Conservation (phyloP, 495 filamentous ascomycete genomes). For the Geoglossum glabrum region DNA sequence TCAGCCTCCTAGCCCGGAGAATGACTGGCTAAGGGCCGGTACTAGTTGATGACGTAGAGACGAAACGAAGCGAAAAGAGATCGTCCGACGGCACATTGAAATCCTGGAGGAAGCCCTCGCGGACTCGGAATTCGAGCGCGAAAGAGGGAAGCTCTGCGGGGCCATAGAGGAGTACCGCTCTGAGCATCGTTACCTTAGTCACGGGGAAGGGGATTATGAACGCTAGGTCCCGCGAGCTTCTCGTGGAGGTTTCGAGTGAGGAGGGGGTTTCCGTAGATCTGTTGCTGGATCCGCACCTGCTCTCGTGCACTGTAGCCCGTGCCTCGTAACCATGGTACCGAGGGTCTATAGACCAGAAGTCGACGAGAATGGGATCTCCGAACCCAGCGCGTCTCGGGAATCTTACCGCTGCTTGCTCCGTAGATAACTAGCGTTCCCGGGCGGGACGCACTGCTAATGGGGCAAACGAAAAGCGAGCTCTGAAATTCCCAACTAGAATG, state of each 20-base stretch:
- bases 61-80: background rate
- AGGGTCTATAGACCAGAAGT: background rate
- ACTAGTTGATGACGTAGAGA: background rate
- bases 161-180: background rate
- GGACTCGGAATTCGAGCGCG: background rate
- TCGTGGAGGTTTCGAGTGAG: constrained; percentile 15
- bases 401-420: constrained; percentile 23
- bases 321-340: background rate
- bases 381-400: constrained; percentile 19
- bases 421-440: constrained; percentile 24
- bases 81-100: background rate
- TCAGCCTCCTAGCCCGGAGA: background rate
- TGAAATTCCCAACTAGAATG: constrained; percentile 22
- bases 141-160: background rate
- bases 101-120: background rate
- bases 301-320: background rate
- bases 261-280: background rate
- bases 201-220: constrained; percentile 9
- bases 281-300: background rate
- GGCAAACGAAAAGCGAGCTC: constrained; percentile 22
- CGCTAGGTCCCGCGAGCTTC: constrained; percentile 22
- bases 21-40: background rate
- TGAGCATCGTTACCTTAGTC: constrained; percentile 9
- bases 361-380: constrained; percentile 5
- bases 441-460: constrained; percentile 19